Evolutionary conservation across 176 grass and related monocot genomes (phyloP), one percentile per base, ranked within the genome.

Genomic region (Puccinellia tenuiflora): DNA sequence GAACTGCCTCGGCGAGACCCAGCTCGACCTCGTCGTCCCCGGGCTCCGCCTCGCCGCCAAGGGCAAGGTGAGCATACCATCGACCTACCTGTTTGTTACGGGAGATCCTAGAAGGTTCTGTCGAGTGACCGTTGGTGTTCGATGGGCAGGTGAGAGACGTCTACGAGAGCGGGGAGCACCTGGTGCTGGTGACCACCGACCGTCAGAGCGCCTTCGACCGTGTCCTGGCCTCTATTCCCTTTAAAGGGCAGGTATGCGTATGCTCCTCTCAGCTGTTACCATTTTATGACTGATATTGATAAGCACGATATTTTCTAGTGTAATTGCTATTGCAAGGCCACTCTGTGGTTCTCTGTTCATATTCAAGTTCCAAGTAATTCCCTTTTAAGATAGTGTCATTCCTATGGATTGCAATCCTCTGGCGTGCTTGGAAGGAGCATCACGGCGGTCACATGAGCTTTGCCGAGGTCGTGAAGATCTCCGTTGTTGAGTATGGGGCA

Each of bases 151-250:
- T 96, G 83, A 93, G 96, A 64, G 96, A 99, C 45, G 87, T 96
- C 20, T 99, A 99, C 56, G 91, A 96, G 92, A 90, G 91, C 56
- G 93, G 88, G 75, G 77, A 99, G 46, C 86, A 92, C 81, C 85
- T 96, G 18, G 93, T 96, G 65, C 81, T 99, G n/a, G 93, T 96
- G 83, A 99, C 96, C 66, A 96, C 96, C 4, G 93, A 99, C 67
- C 79, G 96, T 39, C 96, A 99, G 83, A 99, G 96, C 81, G 93
- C 96, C 4, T 96, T 99, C 80, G 96, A 99, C 75, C 91, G 96
- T 30, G 80, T 96, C 35, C 87, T 99, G 31, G 93, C 96, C 56
- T 99, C 93, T 48, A 93, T 99, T 64, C 96, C 96, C 22, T 99
- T 99, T 51, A 99, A 96, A 92, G 96, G 96, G 53, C 96, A 96